Evolutionary conservation across 2,329 filamentous ascomycete species (phyloP).

Genomic region (Pseudopithomyces maydicus): DNA sequence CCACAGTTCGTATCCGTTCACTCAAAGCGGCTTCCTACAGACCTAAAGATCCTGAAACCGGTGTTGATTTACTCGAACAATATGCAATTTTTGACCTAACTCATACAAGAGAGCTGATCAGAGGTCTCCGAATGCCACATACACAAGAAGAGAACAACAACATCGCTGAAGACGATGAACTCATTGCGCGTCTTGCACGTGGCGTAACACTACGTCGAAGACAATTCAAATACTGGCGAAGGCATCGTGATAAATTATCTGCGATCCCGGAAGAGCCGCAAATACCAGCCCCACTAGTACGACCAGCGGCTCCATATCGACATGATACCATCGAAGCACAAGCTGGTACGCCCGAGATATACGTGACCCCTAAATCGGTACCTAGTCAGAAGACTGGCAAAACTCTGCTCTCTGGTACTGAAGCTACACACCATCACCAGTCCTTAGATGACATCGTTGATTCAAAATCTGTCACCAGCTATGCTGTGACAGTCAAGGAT

Average conservation of each 20-base stretch:
- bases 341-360: slow-evolving; percentile 6
- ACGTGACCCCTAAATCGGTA: slow-evolving; percentile 15
- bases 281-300: slow-evolving; percentile 4
- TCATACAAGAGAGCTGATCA: slow-evolving; percentile 37
- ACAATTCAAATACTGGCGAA: slow-evolving; percentile 46
- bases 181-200: slow-evolving; percentile 32
- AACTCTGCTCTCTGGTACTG: slow-evolving; percentile 44
- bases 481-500: slow-evolving; percentile 43
- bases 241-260: slow-evolving; percentile 38
- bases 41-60: slow-evolving; percentile 42
- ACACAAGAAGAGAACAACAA: neutral
- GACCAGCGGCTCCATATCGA: slow-evolving; percentile 11
- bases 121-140: slow-evolving; percentile 23
- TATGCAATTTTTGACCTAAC: slow-evolving; percentile 38
- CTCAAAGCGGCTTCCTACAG: slow-evolving; percentile 42
- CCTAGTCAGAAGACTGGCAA: slow-evolving; percentile 40
- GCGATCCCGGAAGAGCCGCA: slow-evolving; percentile 25
- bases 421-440: slow-evolving; percentile 43
- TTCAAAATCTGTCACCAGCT: slow-evolving; percentile 42
- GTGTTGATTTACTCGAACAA: slow-evolving; percentile 37
- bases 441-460: slow-evolving; percentile 45
- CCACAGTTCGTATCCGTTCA: slow-evolving; percentile 39
- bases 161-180: slow-evolving; percentile 21
- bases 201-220: slow-evolving; percentile 41
- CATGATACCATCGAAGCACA: slow-evolving; percentile 22